These are phyloP conservation scores for Fusarium sp. DNA, from an alignment of 2,329 filamentous ascomycete species.

Conservation along the genomic window DNA sequence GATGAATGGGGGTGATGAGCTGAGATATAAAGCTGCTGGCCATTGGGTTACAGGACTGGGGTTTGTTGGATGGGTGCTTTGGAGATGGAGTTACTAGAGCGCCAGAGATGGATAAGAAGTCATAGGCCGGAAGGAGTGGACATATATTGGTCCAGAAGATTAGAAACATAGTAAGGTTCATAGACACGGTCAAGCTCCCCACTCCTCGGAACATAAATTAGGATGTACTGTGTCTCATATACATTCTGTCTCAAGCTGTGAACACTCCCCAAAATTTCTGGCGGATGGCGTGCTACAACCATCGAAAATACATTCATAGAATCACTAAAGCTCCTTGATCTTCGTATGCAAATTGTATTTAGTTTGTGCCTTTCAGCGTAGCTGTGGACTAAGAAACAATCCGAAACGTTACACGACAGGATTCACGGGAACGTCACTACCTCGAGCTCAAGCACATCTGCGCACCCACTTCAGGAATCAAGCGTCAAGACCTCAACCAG, in stretches of 20 bases:
- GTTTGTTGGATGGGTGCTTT: conserved; percentile 45
- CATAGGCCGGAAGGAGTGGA: rapidly evolving
- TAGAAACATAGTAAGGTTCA: rapidly evolving
- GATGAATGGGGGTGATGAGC: conserved; percentile 44
- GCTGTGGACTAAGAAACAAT: not conserved
- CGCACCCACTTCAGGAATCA: no score
- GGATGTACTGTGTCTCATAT: no score
- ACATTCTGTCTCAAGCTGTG: not conserved
- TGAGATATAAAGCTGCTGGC: conserved; percentile 38
- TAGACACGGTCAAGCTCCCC: not conserved
- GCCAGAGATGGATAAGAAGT: not conserved
- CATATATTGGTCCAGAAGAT: no score
- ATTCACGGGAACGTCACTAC: not conserved
- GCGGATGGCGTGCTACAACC: rapidly evolving
- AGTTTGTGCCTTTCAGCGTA: no score
- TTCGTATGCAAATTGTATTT: rapidly evolving
- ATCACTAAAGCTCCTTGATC: rapidly evolving
- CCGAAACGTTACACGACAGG: no score
- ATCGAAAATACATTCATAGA: no score
- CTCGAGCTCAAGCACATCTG: not conserved
- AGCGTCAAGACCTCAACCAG: rapidly evolving
- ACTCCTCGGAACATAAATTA: not conserved
- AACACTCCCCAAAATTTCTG: not conserved
- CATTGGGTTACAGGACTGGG: conserved; percentile 46
- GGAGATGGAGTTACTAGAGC: conserved; percentile 31